Evolutionary conservation across 75 land plant species (phyloP).

Genomic region (Pinus albicaulis): DNA sequence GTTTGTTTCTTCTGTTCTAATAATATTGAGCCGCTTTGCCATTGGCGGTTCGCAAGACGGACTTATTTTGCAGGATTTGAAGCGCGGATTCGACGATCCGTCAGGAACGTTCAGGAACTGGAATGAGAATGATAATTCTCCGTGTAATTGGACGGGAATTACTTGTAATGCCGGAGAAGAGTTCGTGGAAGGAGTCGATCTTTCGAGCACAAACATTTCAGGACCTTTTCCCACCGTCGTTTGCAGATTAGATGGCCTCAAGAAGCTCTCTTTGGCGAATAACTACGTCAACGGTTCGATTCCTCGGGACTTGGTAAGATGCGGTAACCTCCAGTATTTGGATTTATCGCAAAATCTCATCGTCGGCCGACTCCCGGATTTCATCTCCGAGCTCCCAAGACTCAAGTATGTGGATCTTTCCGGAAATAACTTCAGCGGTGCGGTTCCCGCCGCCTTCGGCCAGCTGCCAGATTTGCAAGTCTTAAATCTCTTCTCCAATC

Average conservation of each 20-base stretch:
- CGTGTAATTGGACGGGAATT: constrained; percentile 78
- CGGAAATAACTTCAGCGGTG: constrained; percentile 61
- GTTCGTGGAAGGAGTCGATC: constrained; percentile 48
- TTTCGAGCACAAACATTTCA: constrained; percentile 36
- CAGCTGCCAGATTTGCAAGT: constrained; percentile 20
- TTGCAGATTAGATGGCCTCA: constrained; percentile 46
- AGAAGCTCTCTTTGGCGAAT: constrained; percentile 44
- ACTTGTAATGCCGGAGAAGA: constrained; percentile 27
- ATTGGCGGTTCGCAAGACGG: too few species aligned
- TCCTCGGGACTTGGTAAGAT: constrained; percentile 25
- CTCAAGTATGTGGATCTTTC: constrained; percentile 57
- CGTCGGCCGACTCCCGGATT: constrained; percentile 42
- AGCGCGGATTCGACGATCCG: too few species aligned
- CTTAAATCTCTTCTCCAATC: constrained; percentile 32
- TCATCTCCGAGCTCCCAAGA: constrained; percentile 27
- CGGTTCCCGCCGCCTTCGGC: constrained; percentile 31
- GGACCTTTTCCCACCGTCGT: constrained; percentile 54
- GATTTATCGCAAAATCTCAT: constrained; percentile 53
- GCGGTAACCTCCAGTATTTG: constrained; percentile 41
- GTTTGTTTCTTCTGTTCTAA: too few species aligned
- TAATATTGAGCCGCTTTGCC: too few species aligned
- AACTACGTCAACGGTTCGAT: constrained; percentile 62
- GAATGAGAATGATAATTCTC: too few species aligned
- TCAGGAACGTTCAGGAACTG: too few species aligned
- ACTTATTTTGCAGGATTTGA: too few species aligned